Evolutionary conservation across 23 red algal species (phyloP), one percentile per base, ranked within the genome.

Genomic region (Pyropia haitanensis): DNA sequence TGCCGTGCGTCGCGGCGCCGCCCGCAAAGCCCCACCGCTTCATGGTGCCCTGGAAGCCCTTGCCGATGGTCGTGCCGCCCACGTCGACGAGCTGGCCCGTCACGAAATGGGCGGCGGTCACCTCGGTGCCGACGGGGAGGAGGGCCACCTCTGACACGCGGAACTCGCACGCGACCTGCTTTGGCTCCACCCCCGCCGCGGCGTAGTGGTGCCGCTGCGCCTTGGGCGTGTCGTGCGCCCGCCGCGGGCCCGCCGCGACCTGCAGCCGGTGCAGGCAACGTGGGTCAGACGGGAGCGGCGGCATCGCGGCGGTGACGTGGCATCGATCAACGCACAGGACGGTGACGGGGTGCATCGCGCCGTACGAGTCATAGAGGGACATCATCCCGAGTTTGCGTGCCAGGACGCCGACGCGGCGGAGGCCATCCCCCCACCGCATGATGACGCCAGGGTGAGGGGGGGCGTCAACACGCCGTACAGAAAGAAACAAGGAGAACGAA

Each of bases 41-140:
- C 81, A 98, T 89, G 18, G 79, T 69, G 27, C 94, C 94, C 75
- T 98, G 94, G 28, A 85, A 88, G 17, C 94, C 94, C 68, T 98
- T 98, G 49, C 94, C 94, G 17, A 85, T 90, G n/a, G 77, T 83
- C 20, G 76, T 88, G 23, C 94, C 94, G 2, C 49, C 76, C 27
- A 98, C 86, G 61, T 98, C 94, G 15, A 98, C 70, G 19, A 80
- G 76, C 67, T 98, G 94, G 22, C 94, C 94, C 19, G 73, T 49
- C 1, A 73, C 80, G 60, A 98, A 91, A 62, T 91, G 85, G 20
- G 44, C 76, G 16, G 85, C 80, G 20, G 71, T 72, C 20, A 98
- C 53, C 30, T 84, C 77, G 1, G 85, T 87, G 17, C 90, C 90
- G 19, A 78, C 64, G 26, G 77, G 76, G 15, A 90, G 20, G 51